Conservation (phyloP, 2,329 filamentous ascomycete species). For the Fusarium continuum region DNA sequence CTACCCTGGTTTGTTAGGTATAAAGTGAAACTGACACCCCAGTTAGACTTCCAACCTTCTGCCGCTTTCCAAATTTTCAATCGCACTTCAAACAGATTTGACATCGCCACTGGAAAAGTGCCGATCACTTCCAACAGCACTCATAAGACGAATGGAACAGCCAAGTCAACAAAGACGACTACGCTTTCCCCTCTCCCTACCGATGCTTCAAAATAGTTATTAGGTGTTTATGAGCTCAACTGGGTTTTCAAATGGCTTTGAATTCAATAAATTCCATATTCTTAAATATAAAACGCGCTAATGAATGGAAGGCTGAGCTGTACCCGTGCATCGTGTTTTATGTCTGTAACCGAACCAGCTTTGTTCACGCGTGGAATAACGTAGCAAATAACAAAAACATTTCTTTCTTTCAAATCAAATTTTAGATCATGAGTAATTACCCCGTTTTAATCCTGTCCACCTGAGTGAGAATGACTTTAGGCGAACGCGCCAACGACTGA, state of each 20-base stretch:
- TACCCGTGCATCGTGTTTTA: no score
- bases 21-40: not conserved
- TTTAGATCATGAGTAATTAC: no score
- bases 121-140: not conserved
- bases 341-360: no score
- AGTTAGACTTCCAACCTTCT: slow-evolving; percentile 7
- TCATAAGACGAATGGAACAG: slow-evolving; percentile 7
- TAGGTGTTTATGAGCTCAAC: no score
- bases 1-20: not conserved
- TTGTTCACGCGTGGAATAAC: no score
- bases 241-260: no score
- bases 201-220: not conserved
- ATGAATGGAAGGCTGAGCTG: no score
- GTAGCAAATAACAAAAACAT: no score
- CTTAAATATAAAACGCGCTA: not conserved
- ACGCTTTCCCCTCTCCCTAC: slow-evolving; percentile 1
- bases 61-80: slow-evolving; percentile 17
- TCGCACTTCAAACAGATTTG: slow-evolving; percentile 5
- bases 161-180: slow-evolving; percentile 3
- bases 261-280: not conserved
- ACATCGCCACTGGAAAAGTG: slow-evolving; percentile 12
- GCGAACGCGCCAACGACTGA: slow-evolving; percentile 32
- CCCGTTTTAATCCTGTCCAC: no score
- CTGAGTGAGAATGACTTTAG: no score
- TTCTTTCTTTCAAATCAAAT: no score